Conservation (phyloP, 345 rosid species). For the Eutrema japonicum region DNA sequence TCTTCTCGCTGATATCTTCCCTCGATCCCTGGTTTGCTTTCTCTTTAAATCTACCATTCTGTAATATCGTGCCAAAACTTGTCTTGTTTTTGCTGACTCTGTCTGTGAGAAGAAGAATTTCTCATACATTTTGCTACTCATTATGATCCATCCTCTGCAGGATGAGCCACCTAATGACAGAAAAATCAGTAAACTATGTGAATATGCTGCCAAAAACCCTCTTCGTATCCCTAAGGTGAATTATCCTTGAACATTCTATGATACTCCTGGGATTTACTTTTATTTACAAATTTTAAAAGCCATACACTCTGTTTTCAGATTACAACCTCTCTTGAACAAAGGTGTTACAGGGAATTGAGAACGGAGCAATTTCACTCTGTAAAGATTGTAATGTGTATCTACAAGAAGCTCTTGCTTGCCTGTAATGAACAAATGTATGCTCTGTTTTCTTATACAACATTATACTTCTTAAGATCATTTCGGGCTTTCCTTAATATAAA, state of each 20-base stretch:
- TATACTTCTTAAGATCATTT: background rate
- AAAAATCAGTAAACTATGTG: slow-evolving; percentile 59
- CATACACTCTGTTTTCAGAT: slow-evolving; percentile 53
- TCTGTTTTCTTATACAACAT: background rate
- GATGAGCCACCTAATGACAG: slow-evolving; percentile 55
- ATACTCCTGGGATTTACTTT: background rate
- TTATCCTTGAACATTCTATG: background rate
- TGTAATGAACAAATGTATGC: slow-evolving; percentile 73
- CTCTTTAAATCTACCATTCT: background rate
- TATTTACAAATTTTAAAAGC: background rate
- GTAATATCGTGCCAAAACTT: background rate
- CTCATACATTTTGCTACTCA: background rate
- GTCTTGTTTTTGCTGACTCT: too few relatives aligned
- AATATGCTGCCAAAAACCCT: slow-evolving; percentile 72
- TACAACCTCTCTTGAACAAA: slow-evolving; percentile 72
- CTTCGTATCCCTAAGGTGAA: slow-evolving; percentile 71
- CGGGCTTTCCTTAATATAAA: background rate
- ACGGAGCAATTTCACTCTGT: slow-evolving; percentile 63
- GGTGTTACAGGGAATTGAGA: slow-evolving; percentile 79
- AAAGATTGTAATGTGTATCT: slow-evolving; percentile 63
- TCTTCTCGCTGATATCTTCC: slow-evolving; percentile 65
- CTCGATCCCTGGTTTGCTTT: slow-evolving; percentile 56
- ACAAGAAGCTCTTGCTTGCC: slow-evolving; percentile 63
- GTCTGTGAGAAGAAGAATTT: background rate
- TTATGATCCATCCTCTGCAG: slow-evolving; percentile 34